Conservation (phyloP, 768 basidiomycete species). For the Serendipita vermifera region DNA sequence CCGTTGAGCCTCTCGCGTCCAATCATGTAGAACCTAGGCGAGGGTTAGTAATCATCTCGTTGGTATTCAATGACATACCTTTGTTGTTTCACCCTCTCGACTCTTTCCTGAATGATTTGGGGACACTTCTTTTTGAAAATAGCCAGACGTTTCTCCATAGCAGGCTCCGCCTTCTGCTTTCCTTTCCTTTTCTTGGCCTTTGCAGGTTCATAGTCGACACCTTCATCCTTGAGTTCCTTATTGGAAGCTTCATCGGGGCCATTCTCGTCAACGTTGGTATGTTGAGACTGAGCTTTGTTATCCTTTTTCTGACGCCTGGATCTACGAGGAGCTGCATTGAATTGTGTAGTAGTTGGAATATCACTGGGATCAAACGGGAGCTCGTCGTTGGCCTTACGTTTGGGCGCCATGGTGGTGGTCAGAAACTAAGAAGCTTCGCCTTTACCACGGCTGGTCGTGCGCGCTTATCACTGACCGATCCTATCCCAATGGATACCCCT, state of each 20-base stretch:
- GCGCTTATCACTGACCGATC: too few relatives aligned
- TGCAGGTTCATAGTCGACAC: neutral
- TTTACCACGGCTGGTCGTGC: neutral
- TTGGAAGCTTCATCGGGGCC: neutral
- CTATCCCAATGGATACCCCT: neutral
- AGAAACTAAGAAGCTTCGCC: neutral
- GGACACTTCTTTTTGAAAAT: slow-evolving; percentile 11
- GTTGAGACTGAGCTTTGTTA: neutral
- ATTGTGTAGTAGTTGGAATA: neutral
- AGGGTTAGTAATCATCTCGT: neutral
- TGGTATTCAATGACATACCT: slow-evolving; percentile 16
- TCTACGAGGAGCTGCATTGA: neutral
- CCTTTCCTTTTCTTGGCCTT: neutral
- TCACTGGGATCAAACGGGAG: neutral
- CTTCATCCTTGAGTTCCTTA: neutral
- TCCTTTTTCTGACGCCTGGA: neutral
- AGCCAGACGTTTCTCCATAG: slow-evolving; percentile 16
- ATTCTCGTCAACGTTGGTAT: neutral
- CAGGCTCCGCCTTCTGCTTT: neutral
- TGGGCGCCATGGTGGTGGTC: neutral
- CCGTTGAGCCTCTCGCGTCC: slow-evolving; percentile 49
- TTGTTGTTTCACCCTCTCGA: slow-evolving; percentile 22
- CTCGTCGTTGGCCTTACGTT: neutral
- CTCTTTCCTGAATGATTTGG: slow-evolving; percentile 17
- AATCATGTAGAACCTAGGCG: slow-evolving; percentile 59